phyloP scores from a whole-genome alignment of 1,284 basidiomycete genomes.

The Anthracocystis walkeri region DNA sequence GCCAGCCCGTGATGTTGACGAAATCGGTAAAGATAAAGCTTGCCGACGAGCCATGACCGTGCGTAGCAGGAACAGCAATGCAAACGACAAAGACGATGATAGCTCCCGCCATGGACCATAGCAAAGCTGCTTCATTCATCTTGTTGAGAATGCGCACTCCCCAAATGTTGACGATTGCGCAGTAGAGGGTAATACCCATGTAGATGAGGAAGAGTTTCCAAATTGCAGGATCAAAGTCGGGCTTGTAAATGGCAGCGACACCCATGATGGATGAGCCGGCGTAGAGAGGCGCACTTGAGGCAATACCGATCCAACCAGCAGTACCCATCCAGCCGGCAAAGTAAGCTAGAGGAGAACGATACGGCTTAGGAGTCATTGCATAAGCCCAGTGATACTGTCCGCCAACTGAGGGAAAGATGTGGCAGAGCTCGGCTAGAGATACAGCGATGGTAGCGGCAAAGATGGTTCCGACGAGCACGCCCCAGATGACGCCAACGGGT shows the following conservation, averaged over 20 bases:
- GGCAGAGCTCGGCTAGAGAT: constrained; percentile 46
- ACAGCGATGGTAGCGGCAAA: constrained; percentile 33
- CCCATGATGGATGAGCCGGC: constrained; percentile 22
- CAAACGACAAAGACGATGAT: constrained; percentile 40
- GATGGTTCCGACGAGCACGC: constrained; percentile 35
- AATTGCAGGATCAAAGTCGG: constrained; percentile 13
- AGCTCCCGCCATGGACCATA: constrained; percentile 29
- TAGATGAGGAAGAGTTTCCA: constrained; percentile 40
- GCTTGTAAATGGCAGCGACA: constrained; percentile 29
- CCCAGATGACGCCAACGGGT: constrained; percentile 34
- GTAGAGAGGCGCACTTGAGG: constrained; percentile 41
- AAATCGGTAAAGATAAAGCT: constrained; percentile 46
- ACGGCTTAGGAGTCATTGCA: constrained; percentile 20
- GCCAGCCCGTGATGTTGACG: constrained; percentile 50
- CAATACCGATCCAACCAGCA: constrained; percentile 42
- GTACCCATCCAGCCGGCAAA: constrained; percentile 39
- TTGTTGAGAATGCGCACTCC: constrained; percentile 27
- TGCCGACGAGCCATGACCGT: constrained; percentile 23
- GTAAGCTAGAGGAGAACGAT: constrained; percentile 28
- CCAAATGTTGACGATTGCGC: constrained; percentile 43
- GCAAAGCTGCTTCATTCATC: constrained; percentile 41
- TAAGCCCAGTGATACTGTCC: constrained; percentile 53
- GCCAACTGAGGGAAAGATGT: constrained; percentile 37
- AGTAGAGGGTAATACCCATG: constrained; percentile 31
- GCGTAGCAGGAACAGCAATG: constrained; percentile 28